Base-by-base conservation (phyloP, 140 eudicot genomes). In the Erigeron philadelphicus region DNA sequence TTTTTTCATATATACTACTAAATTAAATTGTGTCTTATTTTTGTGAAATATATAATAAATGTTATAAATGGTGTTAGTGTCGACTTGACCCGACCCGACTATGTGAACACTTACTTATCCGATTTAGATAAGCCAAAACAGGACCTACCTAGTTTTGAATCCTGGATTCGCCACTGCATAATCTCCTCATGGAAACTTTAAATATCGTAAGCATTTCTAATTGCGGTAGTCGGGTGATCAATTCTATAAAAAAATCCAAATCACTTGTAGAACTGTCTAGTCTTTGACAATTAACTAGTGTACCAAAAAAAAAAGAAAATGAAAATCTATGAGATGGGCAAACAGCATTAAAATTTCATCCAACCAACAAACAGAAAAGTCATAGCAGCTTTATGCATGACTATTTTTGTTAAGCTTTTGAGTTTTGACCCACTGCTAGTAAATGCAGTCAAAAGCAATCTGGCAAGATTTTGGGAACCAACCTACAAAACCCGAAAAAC, bases 341-440 rank as follows among this genome's bases (percentile, higher is more conserved):
- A 46, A 60, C 6, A 13, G 15, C 7, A 49, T 65, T 35, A 77
- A 71, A 60, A 21, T 65, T 38, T 47, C 59, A 64, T 25, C 73
- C 77, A 77, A 64, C 81, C 73, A 77, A 65, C 81, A 65, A 41
- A 35, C 64, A 25, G 78, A 57, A 52, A 70, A 57, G 61, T 50
- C 63, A 64, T 57, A 31, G 68, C 81, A 77, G 78, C 78, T 77
- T 77, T 72, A 77, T 64, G 58, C 81, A 71, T 71, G 54, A 65
- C 68, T 61, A 67, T 38, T 61, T 49, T 2, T 62, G 67, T 54
- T 11, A 12, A 64, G 67, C 81, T 56, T 71, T 71, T 77, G 52
- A 71, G 76, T 56, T 71, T 71, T 77, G 52, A 71, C 68, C 65
- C 45, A 67, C 45, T 54, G 56, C n/a, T 70, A 50, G 21, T 71